Evolutionary conservation across 192 early-diverging fungal species (phyloP).

Genomic region (Gonapodya prolifera): DNA sequence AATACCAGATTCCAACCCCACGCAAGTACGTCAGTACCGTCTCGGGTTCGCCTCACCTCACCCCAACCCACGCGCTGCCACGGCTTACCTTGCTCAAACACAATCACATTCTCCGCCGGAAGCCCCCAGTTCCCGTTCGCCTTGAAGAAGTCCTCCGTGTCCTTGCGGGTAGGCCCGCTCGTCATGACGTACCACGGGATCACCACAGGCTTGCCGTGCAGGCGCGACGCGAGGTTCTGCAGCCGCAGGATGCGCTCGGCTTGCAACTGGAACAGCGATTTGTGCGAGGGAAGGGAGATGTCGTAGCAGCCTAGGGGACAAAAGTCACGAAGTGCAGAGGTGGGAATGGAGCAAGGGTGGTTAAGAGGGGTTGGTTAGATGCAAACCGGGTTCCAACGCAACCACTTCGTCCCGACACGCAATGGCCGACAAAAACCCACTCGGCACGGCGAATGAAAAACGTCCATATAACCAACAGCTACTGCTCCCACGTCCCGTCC

Average conservation of each 20-base stretch:
- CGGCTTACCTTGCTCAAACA: slow-evolving; percentile 93
- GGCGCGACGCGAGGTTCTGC: slow-evolving; percentile 49
- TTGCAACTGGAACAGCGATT: slow-evolving; percentile 86
- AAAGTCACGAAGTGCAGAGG: no score
- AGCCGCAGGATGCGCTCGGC: slow-evolving; percentile 81
- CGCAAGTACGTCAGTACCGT: no score
- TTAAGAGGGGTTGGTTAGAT: slow-evolving; percentile 30
- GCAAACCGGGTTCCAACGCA: slow-evolving; percentile 26
- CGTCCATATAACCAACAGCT: no score
- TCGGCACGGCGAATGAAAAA: no score
- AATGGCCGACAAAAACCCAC: slow-evolving; percentile 11
- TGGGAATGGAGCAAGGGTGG: neutral
- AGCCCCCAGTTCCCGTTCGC: slow-evolving; percentile 82
- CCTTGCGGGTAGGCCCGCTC: slow-evolving; percentile 75
- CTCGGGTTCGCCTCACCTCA: no score
- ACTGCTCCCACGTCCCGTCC: no score
- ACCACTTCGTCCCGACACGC: neutral
- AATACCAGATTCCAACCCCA: neutral
- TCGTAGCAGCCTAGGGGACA: slow-evolving; percentile 97
- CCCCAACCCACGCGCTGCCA: no score
- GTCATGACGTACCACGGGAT: slow-evolving; percentile 99
- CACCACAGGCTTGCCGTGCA: slow-evolving; percentile 29
- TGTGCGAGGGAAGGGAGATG: slow-evolving; percentile 76
- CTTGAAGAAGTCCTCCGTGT: slow-evolving; percentile 69
- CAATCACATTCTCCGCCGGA: slow-evolving; percentile 66